A percentile compares a stretch with the other conserved stretches of the same genome.
These are phyloP conservation scores for Erysimum cheiri DNA, from an alignment of 441 rosid genomes.

Conservation along the genomic window DNA sequence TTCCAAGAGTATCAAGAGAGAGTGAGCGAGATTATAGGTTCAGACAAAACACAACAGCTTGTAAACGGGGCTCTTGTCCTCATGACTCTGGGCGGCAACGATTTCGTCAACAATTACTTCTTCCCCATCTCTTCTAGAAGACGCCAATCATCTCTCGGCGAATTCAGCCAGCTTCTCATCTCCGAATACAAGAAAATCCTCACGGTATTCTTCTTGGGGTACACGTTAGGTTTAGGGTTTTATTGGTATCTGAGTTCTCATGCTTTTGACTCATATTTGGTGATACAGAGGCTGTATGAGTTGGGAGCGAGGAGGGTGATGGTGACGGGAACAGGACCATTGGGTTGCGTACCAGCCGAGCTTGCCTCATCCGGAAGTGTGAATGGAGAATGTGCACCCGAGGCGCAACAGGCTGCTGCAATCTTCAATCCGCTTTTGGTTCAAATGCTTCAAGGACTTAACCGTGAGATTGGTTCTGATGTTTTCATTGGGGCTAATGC, in stretches of 20 bases:
- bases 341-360: slow-evolving; percentile 57
- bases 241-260: background rate
- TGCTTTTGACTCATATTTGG: background rate
- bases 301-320: slow-evolving; percentile 59
- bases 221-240: background rate
- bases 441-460: slow-evolving; percentile 52
- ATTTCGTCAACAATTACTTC: slow-evolving; percentile 73
- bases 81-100: slow-evolving; percentile 70
- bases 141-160: slow-evolving; percentile 53
- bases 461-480: slow-evolving; percentile 47
- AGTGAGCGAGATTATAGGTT: slow-evolving; percentile 54
- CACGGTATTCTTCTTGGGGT: slow-evolving; percentile 40
- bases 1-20: slow-evolving; percentile 60
- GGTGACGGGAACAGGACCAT: slow-evolving; percentile 59
- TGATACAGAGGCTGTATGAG: slow-evolving; percentile 47
- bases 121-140: slow-evolving; percentile 63
- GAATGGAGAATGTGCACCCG: slow-evolving; percentile 53
- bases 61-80: slow-evolving; percentile 61
- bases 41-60: slow-evolving; percentile 43
- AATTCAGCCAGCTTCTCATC: slow-evolving; percentile 54
- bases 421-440: slow-evolving; percentile 58
- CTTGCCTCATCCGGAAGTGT: slow-evolving; percentile 46
- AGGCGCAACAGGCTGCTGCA: slow-evolving; percentile 57
- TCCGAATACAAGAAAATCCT: slow-evolving; percentile 66
- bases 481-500: slow-evolving; percentile 51